These are phyloP conservation scores for Nothopassalora personata DNA, from an alignment of 2,329 filamentous ascomycete genomes.

Conservation along the genomic window DNA sequence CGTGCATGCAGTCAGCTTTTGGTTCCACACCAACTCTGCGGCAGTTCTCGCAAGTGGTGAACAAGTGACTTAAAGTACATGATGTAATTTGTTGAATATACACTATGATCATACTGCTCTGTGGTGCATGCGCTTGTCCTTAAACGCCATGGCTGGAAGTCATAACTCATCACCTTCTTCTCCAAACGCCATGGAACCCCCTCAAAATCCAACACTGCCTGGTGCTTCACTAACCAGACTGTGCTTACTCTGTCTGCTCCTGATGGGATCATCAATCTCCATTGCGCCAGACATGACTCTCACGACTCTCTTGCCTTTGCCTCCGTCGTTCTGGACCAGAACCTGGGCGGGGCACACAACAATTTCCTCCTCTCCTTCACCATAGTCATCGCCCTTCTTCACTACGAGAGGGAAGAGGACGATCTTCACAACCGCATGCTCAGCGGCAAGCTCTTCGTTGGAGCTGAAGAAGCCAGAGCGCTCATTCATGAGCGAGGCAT, in stretches of 20 bases:
- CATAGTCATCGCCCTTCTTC: constrained; percentile 86
- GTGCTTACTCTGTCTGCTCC: constrained; percentile 20
- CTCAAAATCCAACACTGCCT: constrained; percentile 21
- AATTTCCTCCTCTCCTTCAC: constrained; percentile 85
- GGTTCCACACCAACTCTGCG: not conserved
- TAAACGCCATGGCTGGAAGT: constrained; percentile 3
- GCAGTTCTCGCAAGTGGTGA: not conserved
- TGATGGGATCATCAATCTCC: constrained; percentile 38
- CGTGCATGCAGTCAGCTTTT: not conserved
- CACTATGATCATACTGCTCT: constrained; percentile 4
- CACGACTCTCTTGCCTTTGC: constrained; percentile 43
- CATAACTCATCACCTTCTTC: not conserved
- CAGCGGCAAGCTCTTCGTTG: constrained; percentile 75
- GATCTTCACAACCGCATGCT: constrained; percentile 74
- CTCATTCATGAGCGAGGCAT: constrained; percentile 91
- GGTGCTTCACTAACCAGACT: constrained; percentile 30
- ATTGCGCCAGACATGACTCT: constrained; percentile 47
- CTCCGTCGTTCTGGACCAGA: constrained; percentile 53
- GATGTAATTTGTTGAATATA: not conserved
- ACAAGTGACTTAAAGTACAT: not conserved
- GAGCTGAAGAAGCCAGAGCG: constrained; percentile 64
- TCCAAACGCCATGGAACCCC: constrained; percentile 1
- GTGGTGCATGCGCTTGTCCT: not conserved
- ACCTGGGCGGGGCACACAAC: constrained; percentile 95
- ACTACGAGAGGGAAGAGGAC: constrained; percentile 95